Percentiles rank a stretch among this genome's conserved stretches.
Evolutionary conservation across 208 protist genomes (phyloP).

Genomic region (Kentomonas sorsogonicus): DNA sequence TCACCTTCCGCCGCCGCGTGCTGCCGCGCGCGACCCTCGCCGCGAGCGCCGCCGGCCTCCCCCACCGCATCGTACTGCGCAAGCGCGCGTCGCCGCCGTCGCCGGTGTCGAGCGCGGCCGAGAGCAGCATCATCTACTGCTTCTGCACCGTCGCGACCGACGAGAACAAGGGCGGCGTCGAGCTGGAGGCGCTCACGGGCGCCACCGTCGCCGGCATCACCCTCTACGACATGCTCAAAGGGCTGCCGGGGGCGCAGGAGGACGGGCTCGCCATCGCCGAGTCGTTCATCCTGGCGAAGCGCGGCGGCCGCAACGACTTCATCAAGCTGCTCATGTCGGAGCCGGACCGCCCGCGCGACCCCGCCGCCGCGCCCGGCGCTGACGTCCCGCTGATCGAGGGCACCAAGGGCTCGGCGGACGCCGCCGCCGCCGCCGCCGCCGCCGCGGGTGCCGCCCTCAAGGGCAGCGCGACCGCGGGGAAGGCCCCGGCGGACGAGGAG

Average conservation of each 20-base stretch:
- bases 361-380: too few species aligned
- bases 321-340: slow-evolving; percentile 85
- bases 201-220: slow-evolving; percentile 85
- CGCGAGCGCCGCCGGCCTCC: slow-evolving; percentile 49
- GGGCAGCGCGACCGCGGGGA: background rate
- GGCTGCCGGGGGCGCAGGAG: slow-evolving; percentile 69
- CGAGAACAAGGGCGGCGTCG: slow-evolving; percentile 88
- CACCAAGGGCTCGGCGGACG: too few species aligned
- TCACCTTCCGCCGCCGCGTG: slow-evolving; percentile 75
- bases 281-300: slow-evolving; percentile 75
- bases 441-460: background rate
- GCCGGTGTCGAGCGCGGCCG: slow-evolving; percentile 20
- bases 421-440: background rate
- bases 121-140: slow-evolving; percentile 82
- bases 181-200: slow-evolving; percentile 96
- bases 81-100: slow-evolving; percentile 40
- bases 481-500: background rate
- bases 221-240: slow-evolving; percentile 85
- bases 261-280: slow-evolving; percentile 77
- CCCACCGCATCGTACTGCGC: slow-evolving; percentile 70
- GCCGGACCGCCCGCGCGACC: slow-evolving; percentile 22
- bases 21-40: slow-evolving; percentile 19
- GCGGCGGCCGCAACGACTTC: slow-evolving; percentile 71
- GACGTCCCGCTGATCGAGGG: too few species aligned
- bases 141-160: slow-evolving; percentile 83